Base-by-base conservation (phyloP, 2,329 filamentous ascomycete species). In the Neonectria punicea region DNA sequence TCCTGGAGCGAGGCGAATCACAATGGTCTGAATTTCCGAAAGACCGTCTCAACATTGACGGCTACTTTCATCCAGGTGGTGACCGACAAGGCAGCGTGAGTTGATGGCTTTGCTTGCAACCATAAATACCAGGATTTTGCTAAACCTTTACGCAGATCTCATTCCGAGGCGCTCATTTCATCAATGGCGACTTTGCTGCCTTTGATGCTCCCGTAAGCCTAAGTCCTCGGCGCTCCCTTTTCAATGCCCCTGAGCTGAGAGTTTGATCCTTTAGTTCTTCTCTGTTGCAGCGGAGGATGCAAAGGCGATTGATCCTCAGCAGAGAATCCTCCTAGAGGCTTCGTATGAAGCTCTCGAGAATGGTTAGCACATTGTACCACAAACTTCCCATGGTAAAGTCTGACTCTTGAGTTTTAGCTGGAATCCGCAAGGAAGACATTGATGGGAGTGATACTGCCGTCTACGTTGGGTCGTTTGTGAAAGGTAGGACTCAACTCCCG, bases 31-130 rank as follows among this genome's bases (percentile, higher is more conserved):
- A 85, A 50, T 82, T 86, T 18, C 84, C 85, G 1, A 69, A 76
- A 7, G 78, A 82, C 10, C 80, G 86, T 10, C 81, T 88, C 67
- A 86, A 87, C 44, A 80, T 84, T 36, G 77, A 83, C 14, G 82
- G 82, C n/a, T 87, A 85, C 70, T 85, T 84, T 67, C 86, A 88
- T 69, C 85, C 85, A 0, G 82, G 85, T 20, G 81, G 80, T 7
- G 80, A 83, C 50, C 78, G 83, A 8, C 81, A 84, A 61, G 85
- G 84, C 43, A 83, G 81, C 67, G 84, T 86, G 72, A 71, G 82
- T 72, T 18, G 14, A 36, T 63, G 13, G 2, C 9, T 32, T 36
- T 46, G 3, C 4, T 22, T 61, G 3, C 36, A 39, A 18, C 20
- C 14, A 14, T 9, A 34, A 2, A 6, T 51, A 10, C 20, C 13